phyloP scores from a whole-genome alignment of 1,284 basidiomycete genomes.

The Inonotus obliquus region DNA sequence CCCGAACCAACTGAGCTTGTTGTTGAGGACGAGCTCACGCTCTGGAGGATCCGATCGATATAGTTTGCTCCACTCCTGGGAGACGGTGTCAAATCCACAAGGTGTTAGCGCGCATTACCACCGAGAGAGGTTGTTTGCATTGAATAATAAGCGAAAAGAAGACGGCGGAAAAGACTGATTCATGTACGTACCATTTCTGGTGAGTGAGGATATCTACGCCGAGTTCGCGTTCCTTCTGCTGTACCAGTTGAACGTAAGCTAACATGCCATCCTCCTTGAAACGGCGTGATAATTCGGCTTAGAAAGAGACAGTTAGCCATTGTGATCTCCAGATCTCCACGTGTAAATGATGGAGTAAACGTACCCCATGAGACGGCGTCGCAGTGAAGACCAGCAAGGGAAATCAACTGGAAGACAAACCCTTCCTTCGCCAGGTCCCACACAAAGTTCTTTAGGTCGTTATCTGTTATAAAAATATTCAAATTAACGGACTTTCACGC shows the following conservation, averaged over 20 bases:
- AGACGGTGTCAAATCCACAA: not conserved
- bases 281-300: conserved; percentile 69
- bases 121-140: no score
- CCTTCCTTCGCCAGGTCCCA: conserved; percentile 93
- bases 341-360: conserved; percentile 24
- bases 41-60: conserved; percentile 73
- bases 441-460: conserved; percentile 79
- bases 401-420: conserved; percentile 82
- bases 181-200: conserved; percentile 70
- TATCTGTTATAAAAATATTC: conserved; percentile 35
- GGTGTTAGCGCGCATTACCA: not conserved
- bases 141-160: not conserved
- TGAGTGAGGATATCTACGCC: conserved; percentile 91
- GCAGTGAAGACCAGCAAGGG: conserved; percentile 84
- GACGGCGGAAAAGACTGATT: not conserved
- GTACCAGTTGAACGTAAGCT: conserved; percentile 81
- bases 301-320: not conserved
- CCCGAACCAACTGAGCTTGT: conserved; percentile 79
- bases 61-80: conserved; percentile 82
- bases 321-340: conserved; percentile 6
- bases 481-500: not conserved
- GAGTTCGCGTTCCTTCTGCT: conserved; percentile 85
- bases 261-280: conserved; percentile 87
- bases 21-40: conserved; percentile 76
- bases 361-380: conserved; percentile 76